Evolutionary conservation across 441 rosid species (phyloP).

Genomic region (Adansonia gregorii): DNA sequence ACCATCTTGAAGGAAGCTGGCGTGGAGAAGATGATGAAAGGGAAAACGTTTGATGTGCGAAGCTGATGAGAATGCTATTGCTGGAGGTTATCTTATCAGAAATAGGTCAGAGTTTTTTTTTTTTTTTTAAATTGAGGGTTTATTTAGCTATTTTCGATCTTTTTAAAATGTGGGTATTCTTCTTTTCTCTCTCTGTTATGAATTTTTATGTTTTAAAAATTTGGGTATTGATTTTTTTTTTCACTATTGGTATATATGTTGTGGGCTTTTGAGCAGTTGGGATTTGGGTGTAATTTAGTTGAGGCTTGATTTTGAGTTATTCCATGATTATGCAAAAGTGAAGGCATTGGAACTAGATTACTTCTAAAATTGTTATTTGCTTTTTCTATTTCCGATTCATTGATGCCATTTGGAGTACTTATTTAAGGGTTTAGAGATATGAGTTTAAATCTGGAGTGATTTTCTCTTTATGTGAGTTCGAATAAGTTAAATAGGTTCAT

Average conservation of each 20-base stretch:
- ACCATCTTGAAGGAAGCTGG: constrained; percentile 68
- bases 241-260: neutral
- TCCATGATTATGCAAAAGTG: neutral
- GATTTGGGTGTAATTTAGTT: neutral
- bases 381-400: neutral
- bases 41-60: constrained; percentile 61
- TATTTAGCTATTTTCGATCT: neutral
- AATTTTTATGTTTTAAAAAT: neutral
- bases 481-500: neutral
- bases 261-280: neutral
- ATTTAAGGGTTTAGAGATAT: neutral
- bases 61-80: constrained; percentile 52
- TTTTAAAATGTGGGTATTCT: neutral
- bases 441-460: neutral
- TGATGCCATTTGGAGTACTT: neutral
- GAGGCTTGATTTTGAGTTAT: neutral
- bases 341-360: neutral
- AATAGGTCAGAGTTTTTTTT: constrained; percentile 31
- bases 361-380: neutral
- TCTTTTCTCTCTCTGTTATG: neutral
- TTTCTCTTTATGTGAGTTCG: neutral
- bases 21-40: constrained; percentile 73
- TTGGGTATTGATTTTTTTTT: neutral
- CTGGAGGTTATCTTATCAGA: constrained; percentile 75
- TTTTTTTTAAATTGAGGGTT: neutral